Evolutionary conservation across 2,329 filamentous ascomycete species (phyloP), one percentile per base, ranked within the genome.

Genomic region (Hymenotorrendiella dingleyae): DNA sequence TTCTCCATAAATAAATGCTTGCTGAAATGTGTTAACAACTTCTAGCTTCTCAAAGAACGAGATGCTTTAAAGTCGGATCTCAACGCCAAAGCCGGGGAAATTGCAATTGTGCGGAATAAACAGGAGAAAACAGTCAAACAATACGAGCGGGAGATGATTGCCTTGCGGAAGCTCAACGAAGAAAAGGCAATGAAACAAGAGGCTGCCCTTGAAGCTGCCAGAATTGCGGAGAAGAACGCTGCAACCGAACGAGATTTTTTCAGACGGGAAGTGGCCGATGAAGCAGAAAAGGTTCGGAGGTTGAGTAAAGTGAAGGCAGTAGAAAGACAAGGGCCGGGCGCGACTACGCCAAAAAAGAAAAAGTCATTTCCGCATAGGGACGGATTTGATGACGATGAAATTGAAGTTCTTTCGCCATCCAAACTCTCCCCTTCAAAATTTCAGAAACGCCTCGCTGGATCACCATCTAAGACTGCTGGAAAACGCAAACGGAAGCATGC

Each of bases 221-320:
- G 75, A 22, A 77, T 77, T 9, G 80, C 84, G 16, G 72, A 82
- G 46, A 78, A 81, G 54, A 78, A 72, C 46, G 76, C 78, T 37
- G 70, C 77, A 42, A 87, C 82, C 1, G 82, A 87, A 60, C 74
- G 84, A 46, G 73, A 82, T 50, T 93, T 93, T 58, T 68, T 84
- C 21, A 77, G 82, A 56, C 78, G 84, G 49, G 86, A 91, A 56
- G 65, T 86, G 53, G 73, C 72, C 28, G 82, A 87, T 52, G 80
- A 73, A 46, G 62, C 65, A 4, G 67, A 69, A 44, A 57, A 58
- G 37, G 57, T 57, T 19, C 54, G 59, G 14, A 58, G 49, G 34
- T 40, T 67, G 36, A 73, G 61, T 54, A 71, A 62, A 52, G 69
- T 63, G 40, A 72, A 67, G 50, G 58, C 61, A 60, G 23, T 54